phyloP scores from a whole-genome alignment of 768 basidiomycete genomes.

The Boletellus ananas region DNA sequence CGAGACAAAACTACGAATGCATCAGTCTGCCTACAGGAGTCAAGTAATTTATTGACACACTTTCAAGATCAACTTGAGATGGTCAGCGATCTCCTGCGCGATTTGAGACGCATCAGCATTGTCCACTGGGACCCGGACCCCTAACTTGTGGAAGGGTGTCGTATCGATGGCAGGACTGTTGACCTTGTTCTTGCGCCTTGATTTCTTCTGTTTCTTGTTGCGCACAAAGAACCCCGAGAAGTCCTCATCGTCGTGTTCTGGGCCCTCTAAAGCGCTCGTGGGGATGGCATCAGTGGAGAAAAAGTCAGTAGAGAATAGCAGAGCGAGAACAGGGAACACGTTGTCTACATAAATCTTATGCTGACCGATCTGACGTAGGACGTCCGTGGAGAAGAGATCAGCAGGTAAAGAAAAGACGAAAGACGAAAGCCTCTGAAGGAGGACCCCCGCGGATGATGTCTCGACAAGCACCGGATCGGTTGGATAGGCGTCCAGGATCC shows the following conservation, averaged over 20 bases:
- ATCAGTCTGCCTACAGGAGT: background rate
- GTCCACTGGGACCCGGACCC: slow-evolving; percentile 23
- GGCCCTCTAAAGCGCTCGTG: slow-evolving; percentile 1
- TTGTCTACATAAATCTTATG: slow-evolving; percentile 22
- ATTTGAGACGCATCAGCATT: slow-evolving; percentile 15
- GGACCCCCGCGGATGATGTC: slow-evolving; percentile 14
- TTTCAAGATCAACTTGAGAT: slow-evolving; percentile 28
- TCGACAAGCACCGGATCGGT: slow-evolving; percentile 17
- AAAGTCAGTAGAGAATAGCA: slow-evolving; percentile 18
- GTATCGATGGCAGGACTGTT: slow-evolving; percentile 18
- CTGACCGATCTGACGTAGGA: slow-evolving; percentile 11
- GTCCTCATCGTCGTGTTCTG: slow-evolving; percentile 2
- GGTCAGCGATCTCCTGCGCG: slow-evolving; percentile 12
- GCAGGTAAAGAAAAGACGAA: slow-evolving; percentile 24
- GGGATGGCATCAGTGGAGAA: background rate
- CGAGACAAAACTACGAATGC: slow-evolving; percentile 24
- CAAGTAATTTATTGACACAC: slow-evolving; percentile 13
- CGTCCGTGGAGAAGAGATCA: slow-evolving; percentile 10
- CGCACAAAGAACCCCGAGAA: slow-evolving; percentile 4
- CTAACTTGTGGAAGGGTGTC: slow-evolving; percentile 31
- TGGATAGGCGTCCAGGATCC: slow-evolving; percentile 36
- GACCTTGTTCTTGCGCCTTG: slow-evolving; percentile 17
- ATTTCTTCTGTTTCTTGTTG: slow-evolving; percentile 29
- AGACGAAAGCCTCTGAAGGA: slow-evolving; percentile 27
- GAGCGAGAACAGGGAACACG: slow-evolving; percentile 17